Percentiles rank a stretch among this genome's conserved stretches.
phyloP scores from a whole-genome alignment of 495 filamentous ascomycete genomes.

The Tuber brumale region DNA sequence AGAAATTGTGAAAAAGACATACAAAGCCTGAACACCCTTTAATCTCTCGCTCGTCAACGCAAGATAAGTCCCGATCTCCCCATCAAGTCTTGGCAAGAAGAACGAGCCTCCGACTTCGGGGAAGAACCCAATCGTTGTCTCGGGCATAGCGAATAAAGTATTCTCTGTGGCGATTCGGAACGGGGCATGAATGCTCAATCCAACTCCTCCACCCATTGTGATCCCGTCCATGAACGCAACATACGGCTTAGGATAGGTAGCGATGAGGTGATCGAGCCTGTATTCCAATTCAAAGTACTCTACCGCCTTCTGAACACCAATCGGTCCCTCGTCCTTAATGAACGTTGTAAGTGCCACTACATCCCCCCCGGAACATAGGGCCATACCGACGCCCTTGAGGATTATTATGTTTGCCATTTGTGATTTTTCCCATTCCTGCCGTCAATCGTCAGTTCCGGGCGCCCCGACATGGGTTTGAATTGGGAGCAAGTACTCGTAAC shows the following conservation, averaged over 20 bases:
- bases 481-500: constrained; percentile 51
- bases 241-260: constrained; percentile 89
- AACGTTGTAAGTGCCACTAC: constrained; percentile 66
- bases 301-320: constrained; percentile 51
- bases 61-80: constrained; percentile 77
- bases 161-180: constrained; percentile 94
- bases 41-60: constrained; percentile 78
- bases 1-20: constrained; percentile 24
- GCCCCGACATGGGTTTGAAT: neutral
- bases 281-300: constrained; percentile 92
- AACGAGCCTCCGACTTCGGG: constrained; percentile 94
- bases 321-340: constrained; percentile 52
- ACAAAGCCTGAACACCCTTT: constrained; percentile 73
- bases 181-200: constrained; percentile 86
- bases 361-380: constrained; percentile 91
- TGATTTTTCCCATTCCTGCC: constrained; percentile 86
- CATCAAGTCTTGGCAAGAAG: constrained; percentile 85
- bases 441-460: constrained; percentile 6
- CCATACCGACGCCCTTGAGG: constrained; percentile 81
- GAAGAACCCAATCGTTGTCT: constrained; percentile 96
- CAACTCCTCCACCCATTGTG: constrained; percentile 97
- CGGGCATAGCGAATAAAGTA: constrained; percentile 94
- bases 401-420: constrained; percentile 87
- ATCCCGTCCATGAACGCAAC: constrained; percentile 95
- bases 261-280: constrained; percentile 85